phyloP scores from a whole-genome alignment of 2,329 filamentous ascomycete species.

The Ascomycota sp. region DNA sequence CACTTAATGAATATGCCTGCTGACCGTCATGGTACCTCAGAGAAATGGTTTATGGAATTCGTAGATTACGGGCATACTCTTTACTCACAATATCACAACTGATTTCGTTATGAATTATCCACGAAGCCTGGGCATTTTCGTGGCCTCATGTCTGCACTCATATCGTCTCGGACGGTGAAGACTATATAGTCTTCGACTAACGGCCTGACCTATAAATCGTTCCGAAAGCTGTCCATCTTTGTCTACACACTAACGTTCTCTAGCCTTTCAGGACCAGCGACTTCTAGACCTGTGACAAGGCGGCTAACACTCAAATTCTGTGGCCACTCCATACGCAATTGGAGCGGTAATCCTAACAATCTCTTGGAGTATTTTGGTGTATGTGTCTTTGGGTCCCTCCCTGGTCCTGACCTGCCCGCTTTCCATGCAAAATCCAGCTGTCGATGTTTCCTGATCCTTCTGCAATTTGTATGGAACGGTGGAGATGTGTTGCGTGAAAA shows the following conservation, averaged over 20 bases:
- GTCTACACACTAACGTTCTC: conserved; percentile 37
- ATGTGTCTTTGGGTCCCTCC: conserved; percentile 44
- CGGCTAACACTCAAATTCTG: conserved; percentile 36
- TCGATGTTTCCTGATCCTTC: conserved; percentile 24
- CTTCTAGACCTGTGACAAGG: conserved; percentile 37
- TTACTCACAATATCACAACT: too few relatives aligned
- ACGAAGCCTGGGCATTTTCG: too few relatives aligned
- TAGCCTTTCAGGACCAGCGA: conserved; percentile 37
- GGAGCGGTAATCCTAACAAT: conserved; percentile 50
- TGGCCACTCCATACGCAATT: conserved; percentile 48
- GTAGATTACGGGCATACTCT: too few relatives aligned
- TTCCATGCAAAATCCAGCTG: conserved; percentile 60
- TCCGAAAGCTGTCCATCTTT: conserved; percentile 35
- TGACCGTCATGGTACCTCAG: too few relatives aligned
- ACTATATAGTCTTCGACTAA: conserved; percentile 40
- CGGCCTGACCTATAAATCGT: conserved; percentile 31
- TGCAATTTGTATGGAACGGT: conserved; percentile 50
- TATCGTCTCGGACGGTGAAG: conserved; percentile 35
- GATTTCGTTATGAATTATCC: not conserved
- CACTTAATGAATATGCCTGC: too few relatives aligned
- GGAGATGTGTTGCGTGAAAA: conserved; percentile 62
- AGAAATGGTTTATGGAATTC: too few relatives aligned
- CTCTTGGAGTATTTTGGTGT: conserved; percentile 56
- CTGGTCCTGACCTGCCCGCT: conserved; percentile 54
- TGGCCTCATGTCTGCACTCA: conserved; percentile 29